Evolutionary conservation across 352 stramenopile genomes (phyloP).

Genomic region (Pythium sukuiense): DNA sequence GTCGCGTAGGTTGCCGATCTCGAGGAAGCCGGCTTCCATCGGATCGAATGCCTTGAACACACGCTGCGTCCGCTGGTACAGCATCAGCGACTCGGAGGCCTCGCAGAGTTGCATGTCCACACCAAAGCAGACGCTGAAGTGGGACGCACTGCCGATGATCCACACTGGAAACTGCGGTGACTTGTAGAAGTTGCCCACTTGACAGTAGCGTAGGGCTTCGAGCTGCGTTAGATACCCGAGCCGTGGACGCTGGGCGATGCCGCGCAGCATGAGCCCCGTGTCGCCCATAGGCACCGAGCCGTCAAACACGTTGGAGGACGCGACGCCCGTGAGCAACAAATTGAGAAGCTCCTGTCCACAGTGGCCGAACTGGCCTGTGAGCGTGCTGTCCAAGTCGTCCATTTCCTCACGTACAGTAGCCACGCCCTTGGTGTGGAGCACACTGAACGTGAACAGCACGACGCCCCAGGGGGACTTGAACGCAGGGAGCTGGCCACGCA

Average conservation of each 20-base stretch:
- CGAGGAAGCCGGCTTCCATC: conserved; percentile 89
- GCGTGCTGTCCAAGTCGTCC: conserved; percentile 55
- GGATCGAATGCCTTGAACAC: conserved; percentile 89
- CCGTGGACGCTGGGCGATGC: conserved; percentile 43
- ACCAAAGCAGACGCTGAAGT: conserved; percentile 91
- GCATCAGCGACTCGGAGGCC: conserved; percentile 62
- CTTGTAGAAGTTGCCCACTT: conserved; percentile 92
- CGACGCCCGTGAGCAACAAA: conserved; percentile 74
- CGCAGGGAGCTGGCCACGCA: conserved; percentile 22
- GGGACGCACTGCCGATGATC: conserved; percentile 87
- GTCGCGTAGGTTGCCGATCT: conserved; percentile 51
- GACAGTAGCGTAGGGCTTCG: conserved; percentile 88
- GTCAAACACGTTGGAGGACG: conserved; percentile 86
- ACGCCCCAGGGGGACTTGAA: conserved; percentile 51
- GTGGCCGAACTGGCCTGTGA: conserved; percentile 79
- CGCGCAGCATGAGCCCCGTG: conserved; percentile 67
- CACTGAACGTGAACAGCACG: conserved; percentile 71
- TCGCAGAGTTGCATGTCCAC: conserved; percentile 53
- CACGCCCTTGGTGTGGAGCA: conserved; percentile 58
- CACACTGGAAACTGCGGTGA: conserved; percentile 84
- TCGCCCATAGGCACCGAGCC: conserved; percentile 76
- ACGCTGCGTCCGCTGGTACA: conserved; percentile 85
- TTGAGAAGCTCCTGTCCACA: conserved; percentile 88
- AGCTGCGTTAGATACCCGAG: conserved; percentile 91
- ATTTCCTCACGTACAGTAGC: conserved; percentile 59